Percentiles rank a stretch among this genome's conserved stretches.
These are phyloP conservation scores for Penstemon davidsonii DNA, from an alignment of 257 asterid genomes.

Conservation along the genomic window DNA sequence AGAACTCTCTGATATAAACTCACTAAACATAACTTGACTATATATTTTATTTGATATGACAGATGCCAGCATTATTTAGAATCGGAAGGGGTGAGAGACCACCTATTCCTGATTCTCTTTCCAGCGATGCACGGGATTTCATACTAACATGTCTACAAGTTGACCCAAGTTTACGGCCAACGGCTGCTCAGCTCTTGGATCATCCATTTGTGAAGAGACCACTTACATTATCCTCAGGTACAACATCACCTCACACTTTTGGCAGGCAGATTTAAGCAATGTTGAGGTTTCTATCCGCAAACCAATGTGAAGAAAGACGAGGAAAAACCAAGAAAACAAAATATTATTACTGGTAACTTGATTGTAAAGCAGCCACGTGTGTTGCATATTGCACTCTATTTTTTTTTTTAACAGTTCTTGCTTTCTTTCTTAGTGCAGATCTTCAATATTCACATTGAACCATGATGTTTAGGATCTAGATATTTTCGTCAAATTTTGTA, in stretches of 20 bases:
- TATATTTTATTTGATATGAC: slow-evolving; percentile 25
- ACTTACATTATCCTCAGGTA: slow-evolving; percentile 38
- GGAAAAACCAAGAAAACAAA: slow-evolving; percentile 21
- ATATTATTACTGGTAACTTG: slow-evolving; percentile 1
- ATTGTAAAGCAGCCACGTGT: neutral
- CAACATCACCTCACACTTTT: slow-evolving; percentile 54
- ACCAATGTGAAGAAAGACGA: too few relatives aligned
- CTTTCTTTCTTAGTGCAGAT: too few relatives aligned
- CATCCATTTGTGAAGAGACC: slow-evolving; percentile 79
- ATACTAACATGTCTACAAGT: slow-evolving; percentile 73
- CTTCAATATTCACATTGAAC: too few relatives aligned
- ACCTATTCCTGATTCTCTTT: slow-evolving; percentile 63
- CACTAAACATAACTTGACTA: too few relatives aligned
- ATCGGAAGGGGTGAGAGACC: slow-evolving; percentile 92
- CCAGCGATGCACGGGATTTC: slow-evolving; percentile 74
- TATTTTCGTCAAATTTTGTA: too few relatives aligned
- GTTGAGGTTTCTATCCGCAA: neutral
- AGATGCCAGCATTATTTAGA: slow-evolving; percentile 63
- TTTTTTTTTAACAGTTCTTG: neutral
- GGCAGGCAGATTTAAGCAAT: slow-evolving; percentile 41
- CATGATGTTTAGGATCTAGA: too few relatives aligned
- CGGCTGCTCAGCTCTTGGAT: slow-evolving; percentile 78
- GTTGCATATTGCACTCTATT: neutral
- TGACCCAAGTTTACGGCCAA: slow-evolving; percentile 67
- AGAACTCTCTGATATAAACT: neutral